Evolutionary conservation across 2,329 filamentous ascomycete species (phyloP), one percentile per base, ranked within the genome.

Genomic region (Epichloe gansuensis): DNA sequence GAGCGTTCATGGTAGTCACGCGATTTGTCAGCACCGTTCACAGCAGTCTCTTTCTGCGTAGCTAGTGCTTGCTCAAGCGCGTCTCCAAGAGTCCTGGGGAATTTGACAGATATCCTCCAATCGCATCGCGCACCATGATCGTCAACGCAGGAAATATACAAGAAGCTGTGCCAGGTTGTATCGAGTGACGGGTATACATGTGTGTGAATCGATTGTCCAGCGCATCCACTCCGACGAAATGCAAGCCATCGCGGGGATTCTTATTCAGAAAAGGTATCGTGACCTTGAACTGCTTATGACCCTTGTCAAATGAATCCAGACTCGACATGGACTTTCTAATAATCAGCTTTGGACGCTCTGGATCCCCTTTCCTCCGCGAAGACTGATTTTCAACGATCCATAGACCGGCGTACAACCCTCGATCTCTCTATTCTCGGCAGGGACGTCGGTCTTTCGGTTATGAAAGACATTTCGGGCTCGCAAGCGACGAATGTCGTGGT

Each of bases 81-180:
- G 71, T 96, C 90, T 5, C 91, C 91, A 0, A 98, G 73, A 0
- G 91, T 95, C 49, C 86, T 81, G 11, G 91, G 88, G 60, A 85
- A 91, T 54, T 85, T 89, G 63, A 98, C 84, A 2, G 87, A 88
- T 48, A 98, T 77, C 53, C 90, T 88, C 88, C 93, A 98, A 11
- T 84, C 83, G 62, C 85, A 91, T 52, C 89, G 80, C 53, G 87
- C 84, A 37, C 83, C 82, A 25, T 86, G 81, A 63, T 95, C 87
- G 65, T 98, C 93, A 50, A 97, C 77, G 65, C 93, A 97, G 0
- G 93, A 62, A 98, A 98, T 28, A 97, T 81, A 60, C 85, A 91
- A 46, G 84, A 91, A 1, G 89, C 84, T 17, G 82, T 84, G 34
- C 91, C 90, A 0, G 89, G 82, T 56, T 87, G 84, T 43, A 85